Percentiles rank a stretch among this genome's conserved stretches.
These are phyloP conservation scores for Ganoderma lucidum DNA, from an alignment of 1,284 basidiomycete genomes.

Conservation along the genomic window DNA sequence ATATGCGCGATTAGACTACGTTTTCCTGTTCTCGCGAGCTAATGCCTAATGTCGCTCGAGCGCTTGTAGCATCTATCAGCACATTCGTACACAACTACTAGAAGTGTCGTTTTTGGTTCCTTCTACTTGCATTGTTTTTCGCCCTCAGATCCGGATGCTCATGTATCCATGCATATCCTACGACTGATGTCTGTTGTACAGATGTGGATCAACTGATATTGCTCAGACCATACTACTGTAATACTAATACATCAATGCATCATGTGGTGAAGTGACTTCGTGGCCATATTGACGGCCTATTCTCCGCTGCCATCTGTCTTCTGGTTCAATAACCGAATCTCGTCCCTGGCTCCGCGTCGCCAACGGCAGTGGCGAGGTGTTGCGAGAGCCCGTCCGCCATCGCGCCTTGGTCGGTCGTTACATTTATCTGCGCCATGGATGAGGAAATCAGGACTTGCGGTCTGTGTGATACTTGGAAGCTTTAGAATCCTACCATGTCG, in stretches of 20 bases:
- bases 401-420: constrained; percentile 55
- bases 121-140: background rate
- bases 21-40: background rate
- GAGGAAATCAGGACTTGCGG: background rate
- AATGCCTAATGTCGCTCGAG: background rate
- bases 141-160: background rate
- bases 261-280: background rate
- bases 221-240: background rate
- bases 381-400: constrained; percentile 51
- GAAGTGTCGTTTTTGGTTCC: background rate
- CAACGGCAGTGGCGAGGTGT: constrained; percentile 43
- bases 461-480: no score
- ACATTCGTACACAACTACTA: background rate
- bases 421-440: constrained; percentile 53
- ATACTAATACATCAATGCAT: background rate
- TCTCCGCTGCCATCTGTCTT: background rate
- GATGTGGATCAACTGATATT: background rate
- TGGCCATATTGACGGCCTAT: background rate
- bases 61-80: no score
- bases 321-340: constrained; percentile 28
- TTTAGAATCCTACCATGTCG: constrained; percentile 42
- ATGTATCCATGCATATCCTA: background rate
- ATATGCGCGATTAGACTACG: constrained; percentile 17
- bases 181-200: background rate
- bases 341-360: constrained; percentile 20